Base-by-base conservation (phyloP, 1,284 basidiomycete species). In the Apiotrichum domesticum region DNA sequence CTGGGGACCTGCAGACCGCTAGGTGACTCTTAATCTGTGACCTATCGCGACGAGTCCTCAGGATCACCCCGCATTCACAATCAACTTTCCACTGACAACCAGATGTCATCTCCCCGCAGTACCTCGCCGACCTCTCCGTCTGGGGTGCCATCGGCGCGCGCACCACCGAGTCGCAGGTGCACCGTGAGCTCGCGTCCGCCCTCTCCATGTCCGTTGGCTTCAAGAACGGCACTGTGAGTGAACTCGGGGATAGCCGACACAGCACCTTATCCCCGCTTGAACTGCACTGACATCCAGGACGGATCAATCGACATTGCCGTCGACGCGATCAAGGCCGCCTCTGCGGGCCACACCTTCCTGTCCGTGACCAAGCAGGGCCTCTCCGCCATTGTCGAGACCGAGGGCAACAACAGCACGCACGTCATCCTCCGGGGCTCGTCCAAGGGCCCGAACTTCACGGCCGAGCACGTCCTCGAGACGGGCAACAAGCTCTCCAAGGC, bases 71-170 rank as follows among this genome's bases (percentile, higher is more conserved):
- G 21, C 21, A 21, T 21, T 21, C 21, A 21, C 21, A 21, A 21
- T 21, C 21, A 21, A 21, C 21, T 21, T 21, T 21, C 21, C 21
- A 21, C 21, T 21, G 21, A 21, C 21, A 21, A 21, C 21, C 46
- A 53, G 76, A 94, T 76, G 93, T 90, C 51, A 93, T 94, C 65
- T 91, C 89, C 0, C 91, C 90, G 0, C 80, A 82, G 75, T 83
- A 79, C 78, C 77, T 80, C 43, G 79, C 80, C 52, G 83, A 84
- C 68, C 74, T 96, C 55, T 87, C 87, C 71, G 90, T 90, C 52
- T 98, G 95, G 95, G 95, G 95, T 51, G 95, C 95, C 5, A 98
- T 98, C 63, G 95, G 95, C 45, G 95, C 96, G 2, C 83, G 95
- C 55, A 98, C 95, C 13, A 98, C 95, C 55, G 89, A 96, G 77